A percentile compares a stretch with the other conserved stretches of the same genome.
Evolutionary conservation across 2,329 filamentous ascomycete species (phyloP).

Genomic region (Anisogramma anomala): DNA sequence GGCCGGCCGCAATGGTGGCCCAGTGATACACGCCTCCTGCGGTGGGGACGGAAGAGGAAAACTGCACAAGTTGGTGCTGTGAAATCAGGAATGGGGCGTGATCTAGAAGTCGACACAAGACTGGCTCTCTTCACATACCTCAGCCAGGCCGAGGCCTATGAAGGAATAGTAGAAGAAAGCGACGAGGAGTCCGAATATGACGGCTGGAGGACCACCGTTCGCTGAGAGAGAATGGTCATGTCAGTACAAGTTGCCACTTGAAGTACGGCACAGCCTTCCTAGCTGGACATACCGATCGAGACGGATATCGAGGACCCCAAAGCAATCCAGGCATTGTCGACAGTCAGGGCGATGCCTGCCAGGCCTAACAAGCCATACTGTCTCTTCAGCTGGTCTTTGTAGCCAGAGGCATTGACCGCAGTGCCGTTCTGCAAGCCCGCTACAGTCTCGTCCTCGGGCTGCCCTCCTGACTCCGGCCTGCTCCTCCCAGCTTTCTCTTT

Average conservation of each 20-base stretch:
- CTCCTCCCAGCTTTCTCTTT: constrained; percentile 4
- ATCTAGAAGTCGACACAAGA: background rate
- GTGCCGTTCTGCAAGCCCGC: constrained; percentile 27
- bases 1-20: constrained; percentile 46
- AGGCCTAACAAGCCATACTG: constrained; percentile 51
- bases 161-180: constrained; percentile 33
- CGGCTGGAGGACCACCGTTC: constrained; percentile 30
- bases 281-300: constrained; percentile 28
- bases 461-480: constrained; percentile 13
- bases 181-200: constrained; percentile 32
- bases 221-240: constrained; percentile 17
- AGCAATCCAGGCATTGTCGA: constrained; percentile 55
- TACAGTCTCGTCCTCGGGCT: constrained; percentile 23
- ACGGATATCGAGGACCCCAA: constrained; percentile 49
- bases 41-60: constrained; percentile 50
- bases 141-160: constrained; percentile 30
- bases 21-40: constrained; percentile 50
- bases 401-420: constrained; percentile 51
- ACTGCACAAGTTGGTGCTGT: constrained; percentile 23
- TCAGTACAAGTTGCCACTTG: constrained; percentile 7
- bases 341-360: constrained; percentile 47
- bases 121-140: constrained; percentile 25
- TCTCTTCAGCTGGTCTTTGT: constrained; percentile 49
- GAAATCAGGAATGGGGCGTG: background rate
- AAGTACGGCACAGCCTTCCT: background rate